These are phyloP conservation scores for Tetraselmis striata DNA, from an alignment of 139 green algal species.

Conservation along the genomic window DNA sequence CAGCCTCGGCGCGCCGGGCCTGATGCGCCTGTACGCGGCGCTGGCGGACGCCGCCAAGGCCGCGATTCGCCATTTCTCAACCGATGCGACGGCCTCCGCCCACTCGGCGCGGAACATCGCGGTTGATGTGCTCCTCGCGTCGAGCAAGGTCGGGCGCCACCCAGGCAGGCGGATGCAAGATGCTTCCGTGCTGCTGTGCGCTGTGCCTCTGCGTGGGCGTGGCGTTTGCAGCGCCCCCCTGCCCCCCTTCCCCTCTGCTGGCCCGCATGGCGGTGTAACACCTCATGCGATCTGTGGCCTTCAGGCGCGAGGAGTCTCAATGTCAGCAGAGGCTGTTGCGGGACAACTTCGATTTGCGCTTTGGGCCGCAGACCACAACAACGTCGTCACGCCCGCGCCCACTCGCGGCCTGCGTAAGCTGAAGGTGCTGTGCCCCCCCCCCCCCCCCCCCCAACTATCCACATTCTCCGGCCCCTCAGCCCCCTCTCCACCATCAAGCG, in stretches of 20 bases:
- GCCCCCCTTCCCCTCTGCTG: no score
- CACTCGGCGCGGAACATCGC: constrained; percentile 12
- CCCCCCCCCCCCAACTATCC: no score
- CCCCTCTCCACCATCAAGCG: no score
- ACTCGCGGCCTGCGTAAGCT: constrained; percentile 18
- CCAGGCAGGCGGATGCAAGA: no score
- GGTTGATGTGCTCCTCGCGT: constrained; percentile 14
- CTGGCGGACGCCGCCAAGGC: constrained; percentile 31
- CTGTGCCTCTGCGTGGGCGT: no score
- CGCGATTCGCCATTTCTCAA: constrained; percentile 36
- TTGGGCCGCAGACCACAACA: constrained; percentile 28
- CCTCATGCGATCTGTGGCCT: constrained; percentile 1
- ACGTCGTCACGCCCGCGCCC: constrained; percentile 18
- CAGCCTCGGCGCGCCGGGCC: not conserved
- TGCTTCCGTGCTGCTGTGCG: no score
- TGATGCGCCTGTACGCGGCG: constrained; percentile 30
- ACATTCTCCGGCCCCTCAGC: no score
- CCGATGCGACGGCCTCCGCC: constrained; percentile 12
- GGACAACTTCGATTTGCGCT: constrained; percentile 25
- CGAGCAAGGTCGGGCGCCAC: constrained; percentile 3
- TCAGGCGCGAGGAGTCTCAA: constrained; percentile 16
- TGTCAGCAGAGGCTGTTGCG: constrained; percentile 3
- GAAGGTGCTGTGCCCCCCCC: constrained; percentile 35
- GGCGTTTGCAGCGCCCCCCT: no score
- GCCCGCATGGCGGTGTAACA: not conserved